Evolutionary conservation across 225 moss, liverwort and hornwort genomes (phyloP).

Genomic region (Polytrichum formosum): DNA sequence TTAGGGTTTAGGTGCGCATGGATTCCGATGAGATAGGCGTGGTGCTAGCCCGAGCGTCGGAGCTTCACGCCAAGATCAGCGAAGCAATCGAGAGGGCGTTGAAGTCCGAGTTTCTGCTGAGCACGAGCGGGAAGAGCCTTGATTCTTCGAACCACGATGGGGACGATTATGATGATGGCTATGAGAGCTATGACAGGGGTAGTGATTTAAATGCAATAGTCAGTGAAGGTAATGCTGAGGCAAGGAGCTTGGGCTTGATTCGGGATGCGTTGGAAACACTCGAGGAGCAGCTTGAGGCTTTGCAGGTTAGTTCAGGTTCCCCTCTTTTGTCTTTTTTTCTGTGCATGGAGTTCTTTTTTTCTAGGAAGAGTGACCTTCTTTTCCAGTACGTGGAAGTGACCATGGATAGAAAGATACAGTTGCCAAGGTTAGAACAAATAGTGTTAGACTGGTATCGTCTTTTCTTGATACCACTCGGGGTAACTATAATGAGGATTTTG

Average conservation of each 20-base stretch:
- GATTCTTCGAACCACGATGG: constrained; percentile 25
- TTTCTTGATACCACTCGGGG: too few relatives aligned
- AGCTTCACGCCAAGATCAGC: constrained; percentile 87
- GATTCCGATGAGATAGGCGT: constrained; percentile 94
- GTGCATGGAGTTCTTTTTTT: neutral
- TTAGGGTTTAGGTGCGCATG: constrained; percentile 24
- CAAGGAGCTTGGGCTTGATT: constrained; percentile 78
- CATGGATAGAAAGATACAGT: too few relatives aligned
- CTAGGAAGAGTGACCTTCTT: too few relatives aligned
- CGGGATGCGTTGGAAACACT: constrained; percentile 90
- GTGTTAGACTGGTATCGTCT: too few relatives aligned
- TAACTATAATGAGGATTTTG: too few relatives aligned
- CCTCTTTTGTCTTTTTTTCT: constrained; percentile 6
- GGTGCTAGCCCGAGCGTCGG: constrained; percentile 83
- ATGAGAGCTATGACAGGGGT: constrained; percentile 42
- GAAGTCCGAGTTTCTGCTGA: constrained; percentile 74
- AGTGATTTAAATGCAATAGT: constrained; percentile 18
- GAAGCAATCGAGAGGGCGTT: constrained; percentile 90
- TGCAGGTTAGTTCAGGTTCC: constrained; percentile 51
- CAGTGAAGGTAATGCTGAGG: constrained; percentile 75
- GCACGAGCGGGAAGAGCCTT: constrained; percentile 46
- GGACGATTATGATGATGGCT: constrained; percentile 32
- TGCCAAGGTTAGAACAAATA: too few relatives aligned
- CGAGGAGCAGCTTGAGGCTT: constrained; percentile 83
- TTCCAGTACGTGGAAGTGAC: too few relatives aligned